Base-by-base conservation (phyloP, 2,329 filamentous ascomycete species). In the Aspergillus sp. region DNA sequence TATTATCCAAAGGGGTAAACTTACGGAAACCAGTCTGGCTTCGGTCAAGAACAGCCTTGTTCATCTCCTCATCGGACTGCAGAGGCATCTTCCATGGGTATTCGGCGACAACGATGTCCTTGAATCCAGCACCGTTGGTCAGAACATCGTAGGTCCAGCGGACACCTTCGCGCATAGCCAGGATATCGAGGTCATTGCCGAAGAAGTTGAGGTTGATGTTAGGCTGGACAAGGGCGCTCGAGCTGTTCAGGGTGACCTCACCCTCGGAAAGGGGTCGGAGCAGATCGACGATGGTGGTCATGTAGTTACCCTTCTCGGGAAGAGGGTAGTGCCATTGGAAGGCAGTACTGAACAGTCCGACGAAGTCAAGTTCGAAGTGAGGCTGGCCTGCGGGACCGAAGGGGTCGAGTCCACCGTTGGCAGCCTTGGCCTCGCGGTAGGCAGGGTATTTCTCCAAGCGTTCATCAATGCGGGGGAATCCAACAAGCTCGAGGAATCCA, bases 51-150 rank as follows among this genome's bases (percentile, higher is more conserved):
- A 87, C 80, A 40, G 78, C 73, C 50, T 77, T 76, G 43, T 82
- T 79, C 84, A 87, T 87, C 2, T 73, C 79, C 56, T 81, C 79
- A 52, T 87, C 83, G 1, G 77, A 78, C 12, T 82, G 65, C 2
- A 81, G 75, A 0, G 84, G 84, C 82, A 87, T 85, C 0, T 77
- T 71, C 83, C 83, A 87, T 0, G 85, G 85, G 65, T 87, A 88
- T 77, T 76, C 73, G 7, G 50, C 62, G 6, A 62, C 60, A 19
- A 76, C 60, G 19, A 76, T 62, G 49, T 76, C 73, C 62, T 75
- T 84, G 70, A 87, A 81, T 1, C 80, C 83, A 1, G 82, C 80
- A 1, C 84, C 84, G 7, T 79, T 81, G 39, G 75, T 82, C 2
- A 88, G 63, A n/a, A 87, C 72, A 62, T 87, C 83, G 41, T 76